Conservation (phyloP, 805 yeast genomes). For the Kodamaea kakaduensis region DNA sequence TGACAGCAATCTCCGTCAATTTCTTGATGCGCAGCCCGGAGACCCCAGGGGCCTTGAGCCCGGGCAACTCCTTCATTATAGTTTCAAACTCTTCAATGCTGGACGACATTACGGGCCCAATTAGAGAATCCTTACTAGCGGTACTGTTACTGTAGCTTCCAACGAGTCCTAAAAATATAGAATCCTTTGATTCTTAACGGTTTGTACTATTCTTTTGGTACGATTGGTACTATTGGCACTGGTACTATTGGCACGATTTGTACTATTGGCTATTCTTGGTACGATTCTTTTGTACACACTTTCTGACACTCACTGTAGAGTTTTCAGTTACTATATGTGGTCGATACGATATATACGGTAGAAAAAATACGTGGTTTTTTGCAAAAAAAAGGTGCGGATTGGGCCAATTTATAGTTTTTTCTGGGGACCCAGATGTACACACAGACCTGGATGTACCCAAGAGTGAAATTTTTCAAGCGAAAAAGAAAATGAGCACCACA, state of each 20-base stretch:
- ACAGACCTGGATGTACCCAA: slow-evolving; percentile 1
- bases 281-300: too few species aligned
- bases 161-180: too few species aligned
- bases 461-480: slow-evolving; percentile 1
- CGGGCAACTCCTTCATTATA: slow-evolving; percentile 46
- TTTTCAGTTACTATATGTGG: too few species aligned
- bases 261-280: too few species aligned
- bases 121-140: slow-evolving; percentile 3
- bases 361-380: slow-evolving; percentile 2
- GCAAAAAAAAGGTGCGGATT: slow-evolving; percentile 1
- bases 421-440: not conserved
- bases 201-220: too few species aligned
- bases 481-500: slow-evolving; percentile 1
- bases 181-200: too few species aligned
- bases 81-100: slow-evolving; percentile 43
- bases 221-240: too few species aligned
- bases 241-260: too few species aligned
- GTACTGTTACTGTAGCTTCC: slow-evolving; percentile 1
- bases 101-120: slow-evolving; percentile 28
- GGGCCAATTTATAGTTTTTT: slow-evolving; percentile 2
- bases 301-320: too few species aligned
- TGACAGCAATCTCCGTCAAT: slow-evolving; percentile 72
- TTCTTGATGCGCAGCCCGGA: slow-evolving; percentile 93
- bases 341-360: slow-evolving; percentile 3
- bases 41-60: slow-evolving; percentile 82